A percentile compares a stretch with the other conserved stretches of the same genome.
These are phyloP conservation scores for Quercus suber DNA, from an alignment of 306 rosid species.

Conservation along the genomic window DNA sequence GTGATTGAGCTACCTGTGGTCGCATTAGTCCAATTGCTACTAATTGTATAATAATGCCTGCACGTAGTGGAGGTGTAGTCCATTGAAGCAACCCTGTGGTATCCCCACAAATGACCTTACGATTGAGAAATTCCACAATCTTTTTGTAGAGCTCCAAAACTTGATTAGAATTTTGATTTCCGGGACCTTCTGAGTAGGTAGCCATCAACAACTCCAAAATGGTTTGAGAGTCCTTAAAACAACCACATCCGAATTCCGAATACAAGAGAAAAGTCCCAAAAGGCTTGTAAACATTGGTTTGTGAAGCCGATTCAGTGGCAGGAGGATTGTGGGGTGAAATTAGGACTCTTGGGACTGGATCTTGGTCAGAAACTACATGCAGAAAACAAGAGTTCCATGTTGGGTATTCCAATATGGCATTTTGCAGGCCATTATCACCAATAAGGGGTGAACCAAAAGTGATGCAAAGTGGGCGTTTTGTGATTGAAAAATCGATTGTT, in stretches of 20 bases:
- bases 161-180: constrained; percentile 5
- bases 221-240: constrained; percentile 41
- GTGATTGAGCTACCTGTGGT: constrained; percentile 34
- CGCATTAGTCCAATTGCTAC: constrained; percentile 27
- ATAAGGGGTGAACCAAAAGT: constrained; percentile 73
- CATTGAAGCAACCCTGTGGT: neutral
- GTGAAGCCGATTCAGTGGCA: no score
- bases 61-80: constrained; percentile 12
- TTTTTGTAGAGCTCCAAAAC: constrained; percentile 20
- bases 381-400: constrained; percentile 68
- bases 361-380: constrained; percentile 45
- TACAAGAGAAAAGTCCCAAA: constrained; percentile 65
- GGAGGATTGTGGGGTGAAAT: neutral
- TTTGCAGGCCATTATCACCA: constrained; percentile 41
- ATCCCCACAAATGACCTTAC: constrained; percentile 18
- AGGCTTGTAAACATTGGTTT: constrained; percentile 23
- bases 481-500: constrained; percentile 6
- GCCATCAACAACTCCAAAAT: constrained; percentile 24
- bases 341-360: constrained; percentile 38
- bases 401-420: constrained; percentile 38
- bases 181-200: neutral
- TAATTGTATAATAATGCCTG: constrained; percentile 37
- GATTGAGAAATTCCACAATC: constrained; percentile 27
- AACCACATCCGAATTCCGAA: constrained; percentile 38
- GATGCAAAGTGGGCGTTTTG: constrained; percentile 58